phyloP scores from a whole-genome alignment of 2,329 filamentous ascomycete genomes.

The Chrysoporthe puriensis region DNA sequence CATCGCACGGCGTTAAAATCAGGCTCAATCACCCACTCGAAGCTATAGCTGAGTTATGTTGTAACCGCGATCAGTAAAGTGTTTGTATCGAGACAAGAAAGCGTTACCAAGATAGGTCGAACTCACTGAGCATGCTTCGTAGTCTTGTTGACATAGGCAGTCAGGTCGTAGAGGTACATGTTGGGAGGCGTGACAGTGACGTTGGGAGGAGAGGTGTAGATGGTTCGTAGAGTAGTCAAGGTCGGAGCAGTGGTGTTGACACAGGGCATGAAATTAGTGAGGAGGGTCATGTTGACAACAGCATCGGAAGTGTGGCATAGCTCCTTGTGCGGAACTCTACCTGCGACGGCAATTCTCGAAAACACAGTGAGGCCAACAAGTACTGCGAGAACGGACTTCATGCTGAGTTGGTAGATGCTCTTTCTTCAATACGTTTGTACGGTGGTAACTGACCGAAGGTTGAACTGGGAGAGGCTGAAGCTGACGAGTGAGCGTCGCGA shows the following conservation, averaged over 20 bases:
- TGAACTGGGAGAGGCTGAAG: neutral
- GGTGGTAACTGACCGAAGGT: neutral
- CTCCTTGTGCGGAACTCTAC: neutral
- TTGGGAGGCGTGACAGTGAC: neutral
- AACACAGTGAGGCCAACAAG: neutral
- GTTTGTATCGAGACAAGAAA: neutral
- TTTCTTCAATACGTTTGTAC: neutral
- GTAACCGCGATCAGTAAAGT: neutral
- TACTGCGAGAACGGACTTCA: neutral
- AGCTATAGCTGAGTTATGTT: constrained; percentile 7
- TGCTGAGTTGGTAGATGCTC: neutral
- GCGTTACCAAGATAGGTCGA: too few species aligned
- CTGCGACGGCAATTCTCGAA: neutral
- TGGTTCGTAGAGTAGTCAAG: neutral
- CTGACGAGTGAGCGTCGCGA: neutral
- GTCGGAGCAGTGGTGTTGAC: neutral
- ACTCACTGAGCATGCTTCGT: constrained; percentile 12
- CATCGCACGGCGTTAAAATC: constrained; percentile 6
- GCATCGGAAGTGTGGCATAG: neutral
- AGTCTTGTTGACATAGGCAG: constrained; percentile 4
- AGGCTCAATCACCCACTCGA: constrained; percentile 14
- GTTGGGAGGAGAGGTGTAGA: constrained; percentile 14
- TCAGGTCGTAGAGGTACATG: constrained; percentile 10
- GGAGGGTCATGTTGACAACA: neutral
- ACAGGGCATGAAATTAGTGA: neutral